phyloP scores from a whole-genome alignment of 495 filamentous ascomycete genomes.

The Aspergillus conjunctus region DNA sequence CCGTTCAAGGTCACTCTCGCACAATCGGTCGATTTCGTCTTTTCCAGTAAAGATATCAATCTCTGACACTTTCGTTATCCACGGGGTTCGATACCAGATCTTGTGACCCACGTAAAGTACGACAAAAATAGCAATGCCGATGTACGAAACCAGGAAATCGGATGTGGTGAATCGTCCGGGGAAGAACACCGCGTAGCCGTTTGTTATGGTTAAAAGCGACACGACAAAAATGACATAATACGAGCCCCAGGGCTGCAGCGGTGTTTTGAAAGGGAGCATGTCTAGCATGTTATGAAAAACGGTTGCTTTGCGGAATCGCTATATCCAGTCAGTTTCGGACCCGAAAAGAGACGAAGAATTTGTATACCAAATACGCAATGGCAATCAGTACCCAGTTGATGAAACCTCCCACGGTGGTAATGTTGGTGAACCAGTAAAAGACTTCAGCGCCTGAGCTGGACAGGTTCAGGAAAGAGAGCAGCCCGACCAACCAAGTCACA shows the following conservation, averaged over 20 bases:
- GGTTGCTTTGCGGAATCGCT: conserved; percentile 52
- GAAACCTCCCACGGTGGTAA: conserved; percentile 62
- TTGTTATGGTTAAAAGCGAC: conserved; percentile 60
- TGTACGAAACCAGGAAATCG: conserved; percentile 54
- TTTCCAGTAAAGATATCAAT: conserved; percentile 37
- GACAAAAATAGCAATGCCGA: conserved; percentile 65
- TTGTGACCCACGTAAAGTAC: conserved; percentile 58
- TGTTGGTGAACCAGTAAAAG: conserved; percentile 62
- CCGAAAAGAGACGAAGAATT: background rate
- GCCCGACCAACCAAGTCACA: conserved; percentile 47
- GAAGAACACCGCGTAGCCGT: conserved; percentile 68
- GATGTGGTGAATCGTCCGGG: conserved; percentile 41
- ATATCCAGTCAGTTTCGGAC: conserved; percentile 1
- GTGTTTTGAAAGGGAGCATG: conserved; percentile 55
- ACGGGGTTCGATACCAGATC: conserved; percentile 41
- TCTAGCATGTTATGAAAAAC: conserved; percentile 42
- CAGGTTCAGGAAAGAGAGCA: conserved; percentile 53
- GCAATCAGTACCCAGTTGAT: conserved; percentile 55
- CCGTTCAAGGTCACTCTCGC: conserved; percentile 31
- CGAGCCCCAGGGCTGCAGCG: conserved; percentile 55
- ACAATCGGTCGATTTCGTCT: conserved; percentile 37
- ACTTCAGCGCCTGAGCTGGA: conserved; percentile 45
- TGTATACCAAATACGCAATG: conserved; percentile 35
- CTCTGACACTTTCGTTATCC: conserved; percentile 52
- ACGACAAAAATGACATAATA: conserved; percentile 59